Base-by-base conservation (phyloP, 352 stramenopile genomes). In the Globisporangium orthogonon region DNA sequence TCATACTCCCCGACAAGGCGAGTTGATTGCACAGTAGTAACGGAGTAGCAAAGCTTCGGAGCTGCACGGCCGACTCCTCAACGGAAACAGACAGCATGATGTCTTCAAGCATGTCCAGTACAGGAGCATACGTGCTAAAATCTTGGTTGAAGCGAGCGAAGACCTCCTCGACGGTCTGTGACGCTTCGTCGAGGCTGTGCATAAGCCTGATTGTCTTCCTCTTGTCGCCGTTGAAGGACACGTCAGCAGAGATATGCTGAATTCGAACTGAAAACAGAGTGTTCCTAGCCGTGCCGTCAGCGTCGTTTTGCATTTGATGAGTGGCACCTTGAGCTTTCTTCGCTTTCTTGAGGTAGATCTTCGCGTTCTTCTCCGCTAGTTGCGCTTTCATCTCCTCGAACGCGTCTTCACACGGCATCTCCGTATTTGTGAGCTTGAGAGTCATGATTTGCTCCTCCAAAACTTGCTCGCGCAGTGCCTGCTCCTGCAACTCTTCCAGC, bases 401-500 rank as follows among this genome's bases (percentile, higher is more conserved):
- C 1, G 67, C 62, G 28, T 70, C 59, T 15, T 76, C 58, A 11
- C 56, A 59, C n/a, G 76, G 61, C 29, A 83, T 53, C 7, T 84
- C 72, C 14, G 66, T 58, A 51, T 87, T 86, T 33, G 74, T 75
- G n/a, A 84, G 56, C 39, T 87, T 78, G 5, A 89, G 59, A 7
- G 67, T 61, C 14, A 66, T 56, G 43, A 86, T 44, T 44, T 89
- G 78, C n/a, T 93, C 78, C 46, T 90, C 67, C 5, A 90, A 54
- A 30, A 88, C 61, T 48, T 87, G 75, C 0, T 66, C 59, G 29
- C 83, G 71, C 17, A 89, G 63, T 39, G 89, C 81, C 63, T 79
- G 73, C 13, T 89, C 79, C 46, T 72, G 71, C 1, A 91, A 39
- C 30, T 87, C 82, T 47, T 86, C 75, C 30, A 89, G 76, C 83